Conservation (phyloP, 352 stramenopile species). For the Peronospora destructor region DNA sequence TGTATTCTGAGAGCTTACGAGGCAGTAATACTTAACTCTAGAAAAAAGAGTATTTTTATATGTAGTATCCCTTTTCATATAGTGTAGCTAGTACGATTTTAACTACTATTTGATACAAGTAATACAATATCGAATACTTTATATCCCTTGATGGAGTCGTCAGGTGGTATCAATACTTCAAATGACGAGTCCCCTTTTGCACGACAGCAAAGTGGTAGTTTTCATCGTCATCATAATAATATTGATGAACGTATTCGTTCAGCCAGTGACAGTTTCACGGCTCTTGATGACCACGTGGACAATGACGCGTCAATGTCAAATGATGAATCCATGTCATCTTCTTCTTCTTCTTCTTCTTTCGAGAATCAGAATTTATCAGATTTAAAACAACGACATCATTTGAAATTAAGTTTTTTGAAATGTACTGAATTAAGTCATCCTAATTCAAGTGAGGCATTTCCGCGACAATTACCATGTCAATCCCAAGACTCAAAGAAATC, state of each 20-base stretch:
- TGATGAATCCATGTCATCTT: conserved; percentile 55
- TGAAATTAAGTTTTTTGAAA: conserved; percentile 11
- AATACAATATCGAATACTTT: no score
- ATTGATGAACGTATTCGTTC: conserved; percentile 29
- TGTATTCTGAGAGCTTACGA: not conserved
- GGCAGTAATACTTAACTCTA: not conserved
- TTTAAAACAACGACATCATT: conserved; percentile 1
- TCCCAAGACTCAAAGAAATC: conserved; percentile 1
- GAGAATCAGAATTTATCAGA: conserved; percentile 26
- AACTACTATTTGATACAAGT: no score
- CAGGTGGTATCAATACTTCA: conserved; percentile 4
- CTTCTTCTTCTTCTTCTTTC: conserved; percentile 37
- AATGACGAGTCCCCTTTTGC: conserved; percentile 9
- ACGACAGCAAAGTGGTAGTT: conserved; percentile 6
- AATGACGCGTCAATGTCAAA: conserved; percentile 49
- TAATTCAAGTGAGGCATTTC: no score
- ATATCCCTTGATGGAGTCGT: conserved; percentile 1
- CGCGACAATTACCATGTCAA: conserved; percentile 23
- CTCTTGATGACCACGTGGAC: conserved; percentile 16
- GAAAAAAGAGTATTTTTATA: not conserved
- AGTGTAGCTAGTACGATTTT: no score
- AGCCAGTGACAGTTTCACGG: conserved; percentile 15
- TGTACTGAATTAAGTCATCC: not conserved
- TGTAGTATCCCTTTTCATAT: no score
- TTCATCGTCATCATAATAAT: conserved; percentile 5